Conservation (phyloP, 192 early-diverging fungal species). For the Irineochytrium annulatum region DNA sequence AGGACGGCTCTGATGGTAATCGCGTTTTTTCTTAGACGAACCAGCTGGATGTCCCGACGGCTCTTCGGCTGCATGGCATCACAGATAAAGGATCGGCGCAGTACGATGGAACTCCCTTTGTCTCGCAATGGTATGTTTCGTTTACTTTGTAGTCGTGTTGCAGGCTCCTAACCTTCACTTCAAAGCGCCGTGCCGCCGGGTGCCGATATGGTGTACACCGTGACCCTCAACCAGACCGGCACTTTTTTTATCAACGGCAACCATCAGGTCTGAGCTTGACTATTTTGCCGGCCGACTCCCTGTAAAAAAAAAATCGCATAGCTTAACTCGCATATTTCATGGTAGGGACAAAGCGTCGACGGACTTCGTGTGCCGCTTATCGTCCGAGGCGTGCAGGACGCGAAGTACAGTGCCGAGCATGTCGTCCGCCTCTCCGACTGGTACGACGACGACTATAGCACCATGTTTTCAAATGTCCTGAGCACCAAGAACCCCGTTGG, state of each 20-base stretch:
- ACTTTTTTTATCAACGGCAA: constrained; percentile 1
- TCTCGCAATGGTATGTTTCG: constrained; percentile 1
- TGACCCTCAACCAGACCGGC: background rate
- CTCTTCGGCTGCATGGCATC: background rate
- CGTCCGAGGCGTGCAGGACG: background rate
- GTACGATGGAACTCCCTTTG: constrained; percentile 1
- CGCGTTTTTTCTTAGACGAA: background rate
- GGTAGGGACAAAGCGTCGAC: constrained; percentile 1
- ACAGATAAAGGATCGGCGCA: background rate
- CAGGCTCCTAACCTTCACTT: too few species aligned
- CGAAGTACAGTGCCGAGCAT: constrained; percentile 1
- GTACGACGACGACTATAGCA: too few species aligned
- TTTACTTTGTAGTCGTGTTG: background rate
- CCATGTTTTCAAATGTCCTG: too few species aligned
- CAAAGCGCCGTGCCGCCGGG: background rate
- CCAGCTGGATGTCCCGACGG: constrained; percentile 4
- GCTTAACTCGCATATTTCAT: too few species aligned
- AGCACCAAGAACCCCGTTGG: too few species aligned
- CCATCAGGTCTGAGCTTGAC: background rate
- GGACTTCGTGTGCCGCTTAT: constrained; percentile 4
- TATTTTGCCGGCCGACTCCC: background rate
- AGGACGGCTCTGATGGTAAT: background rate
- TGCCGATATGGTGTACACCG: background rate
- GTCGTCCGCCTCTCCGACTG: background rate
- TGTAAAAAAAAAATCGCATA: too few species aligned